Conservation (phyloP, 2,329 filamentous ascomycete species). For the Lecanicillium sp. region DNA sequence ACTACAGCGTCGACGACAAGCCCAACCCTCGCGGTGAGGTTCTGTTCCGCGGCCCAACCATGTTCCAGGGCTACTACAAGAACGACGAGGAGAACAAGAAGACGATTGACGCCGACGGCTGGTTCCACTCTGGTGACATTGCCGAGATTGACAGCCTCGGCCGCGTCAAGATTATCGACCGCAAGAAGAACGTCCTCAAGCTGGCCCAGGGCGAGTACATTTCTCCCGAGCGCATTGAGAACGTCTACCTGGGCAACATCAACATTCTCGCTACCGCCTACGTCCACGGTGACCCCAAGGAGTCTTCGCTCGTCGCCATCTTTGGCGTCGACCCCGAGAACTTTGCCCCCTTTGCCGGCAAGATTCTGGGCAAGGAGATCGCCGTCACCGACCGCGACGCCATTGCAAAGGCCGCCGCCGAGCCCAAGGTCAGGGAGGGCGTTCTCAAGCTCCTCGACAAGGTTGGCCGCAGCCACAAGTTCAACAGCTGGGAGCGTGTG, state of each 20-base stretch:
- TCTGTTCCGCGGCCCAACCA: slow-evolving; percentile 65
- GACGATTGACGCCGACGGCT: slow-evolving; percentile 77
- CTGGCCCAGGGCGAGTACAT: slow-evolving; percentile 97
- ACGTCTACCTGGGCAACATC: slow-evolving; percentile 79
- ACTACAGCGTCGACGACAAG: slow-evolving; percentile 82
- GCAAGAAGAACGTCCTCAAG: slow-evolving; percentile 97
- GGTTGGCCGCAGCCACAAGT: slow-evolving; percentile 75
- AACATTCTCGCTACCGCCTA: slow-evolving; percentile 73
- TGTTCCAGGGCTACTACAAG: slow-evolving; percentile 85
- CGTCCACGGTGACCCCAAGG: slow-evolving; percentile 81
- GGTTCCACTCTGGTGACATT: slow-evolving; percentile 96
- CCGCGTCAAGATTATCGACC: slow-evolving; percentile 88
- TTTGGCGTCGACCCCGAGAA: slow-evolving; percentile 80
- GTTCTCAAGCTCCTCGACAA: slow-evolving; percentile 71
- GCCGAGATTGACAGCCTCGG: slow-evolving; percentile 76
- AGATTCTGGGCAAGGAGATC: slow-evolving; percentile 63
- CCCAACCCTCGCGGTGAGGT: slow-evolving; percentile 87
- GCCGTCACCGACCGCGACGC: slow-evolving; percentile 55
- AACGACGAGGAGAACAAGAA: slow-evolving; percentile 82
- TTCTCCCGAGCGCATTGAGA: slow-evolving; percentile 94
- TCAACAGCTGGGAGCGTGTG: slow-evolving; percentile 86
- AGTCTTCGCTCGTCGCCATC: slow-evolving; percentile 75
- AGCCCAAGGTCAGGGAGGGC: slow-evolving; percentile 64
- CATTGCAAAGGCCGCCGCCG: slow-evolving; percentile 56
- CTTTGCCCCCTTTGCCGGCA: slow-evolving; percentile 75